Conservation (phyloP, 768 basidiomycete species). For the Mycena alexandri region DNA sequence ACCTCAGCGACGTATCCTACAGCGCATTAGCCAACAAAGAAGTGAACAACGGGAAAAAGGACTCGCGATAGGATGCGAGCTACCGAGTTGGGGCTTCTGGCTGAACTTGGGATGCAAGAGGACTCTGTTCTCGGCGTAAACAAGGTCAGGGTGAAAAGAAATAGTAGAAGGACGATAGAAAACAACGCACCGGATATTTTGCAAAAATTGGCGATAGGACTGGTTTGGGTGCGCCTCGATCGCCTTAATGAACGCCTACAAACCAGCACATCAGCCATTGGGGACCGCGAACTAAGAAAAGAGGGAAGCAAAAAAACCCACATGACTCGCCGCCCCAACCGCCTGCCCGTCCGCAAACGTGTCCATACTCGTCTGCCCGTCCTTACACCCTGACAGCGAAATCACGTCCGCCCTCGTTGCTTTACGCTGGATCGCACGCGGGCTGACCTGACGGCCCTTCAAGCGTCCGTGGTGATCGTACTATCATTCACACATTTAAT, state of each 20-base stretch:
- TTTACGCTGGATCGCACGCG: conserved; percentile 53
- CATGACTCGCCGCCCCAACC: conserved; percentile 85
- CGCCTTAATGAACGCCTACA: conserved; percentile 71
- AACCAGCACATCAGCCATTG: neutral
- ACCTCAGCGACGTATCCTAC: conserved; percentile 24
- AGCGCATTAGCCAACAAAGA: neutral
- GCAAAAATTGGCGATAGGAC: conserved; percentile 74
- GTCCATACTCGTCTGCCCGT: conserved; percentile 80
- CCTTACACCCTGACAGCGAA: conserved; percentile 78
- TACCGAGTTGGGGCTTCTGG: conserved; percentile 81
- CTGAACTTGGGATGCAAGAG: conserved; percentile 71
- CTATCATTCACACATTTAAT: conserved; percentile 34
- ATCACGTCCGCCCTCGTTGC: conserved; percentile 84
- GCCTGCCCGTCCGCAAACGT: conserved; percentile 72
- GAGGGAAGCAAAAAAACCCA: conserved; percentile 49
- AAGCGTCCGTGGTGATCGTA: conserved; percentile 70
- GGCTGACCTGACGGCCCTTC: conserved; percentile 57
- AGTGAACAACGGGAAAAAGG: neutral
- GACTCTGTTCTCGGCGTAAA: conserved; percentile 48
- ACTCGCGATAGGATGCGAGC: conserved; percentile 76
- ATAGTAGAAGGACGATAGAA: neutral
- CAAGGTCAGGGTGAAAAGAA: neutral
- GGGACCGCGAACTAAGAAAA: neutral
- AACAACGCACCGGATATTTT: conserved; percentile 61
- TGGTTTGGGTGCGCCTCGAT: conserved; percentile 65